A percentile compares a stretch with the other conserved stretches of the same genome.
These are phyloP conservation scores for Neurospora sp. DNA, from an alignment of 495 filamentous ascomycete species.

Conservation along the genomic window DNA sequence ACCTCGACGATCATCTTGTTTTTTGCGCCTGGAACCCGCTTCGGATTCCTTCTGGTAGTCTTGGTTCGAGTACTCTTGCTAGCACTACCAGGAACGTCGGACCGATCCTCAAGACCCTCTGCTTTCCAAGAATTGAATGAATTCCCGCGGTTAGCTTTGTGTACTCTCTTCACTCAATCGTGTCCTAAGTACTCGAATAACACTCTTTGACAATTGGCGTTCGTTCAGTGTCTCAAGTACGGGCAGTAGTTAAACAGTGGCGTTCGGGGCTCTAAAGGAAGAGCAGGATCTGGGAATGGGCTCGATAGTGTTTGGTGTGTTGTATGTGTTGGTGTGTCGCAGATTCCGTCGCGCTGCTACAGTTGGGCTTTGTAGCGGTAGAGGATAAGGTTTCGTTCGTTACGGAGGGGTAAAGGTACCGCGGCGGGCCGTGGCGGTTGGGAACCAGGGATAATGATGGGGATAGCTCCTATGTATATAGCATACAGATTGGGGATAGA, in stretches of 20 bases:
- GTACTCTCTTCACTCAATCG: background rate
- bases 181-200: background rate
- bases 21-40: background rate
- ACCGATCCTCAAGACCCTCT: background rate
- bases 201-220: background rate
- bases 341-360: background rate
- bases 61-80: background rate
- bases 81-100: background rate
- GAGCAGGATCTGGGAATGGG: background rate
- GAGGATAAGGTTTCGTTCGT: background rate
- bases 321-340: background rate
- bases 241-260: background rate
- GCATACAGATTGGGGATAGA: background rate
- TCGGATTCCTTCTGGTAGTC: background rate
- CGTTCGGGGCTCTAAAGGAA: background rate
- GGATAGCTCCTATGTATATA: background rate
- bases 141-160: background rate
- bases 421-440: background rate
- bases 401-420: background rate
- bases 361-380: background rate
- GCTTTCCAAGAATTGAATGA: background rate
- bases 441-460: background rate
- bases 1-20: conserved; percentile 25
- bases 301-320: too few relatives aligned
- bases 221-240: background rate